phyloP scores from a whole-genome alignment of 225 moss, liverwort and hornwort species.

The Antitrichia curtipendula region DNA sequence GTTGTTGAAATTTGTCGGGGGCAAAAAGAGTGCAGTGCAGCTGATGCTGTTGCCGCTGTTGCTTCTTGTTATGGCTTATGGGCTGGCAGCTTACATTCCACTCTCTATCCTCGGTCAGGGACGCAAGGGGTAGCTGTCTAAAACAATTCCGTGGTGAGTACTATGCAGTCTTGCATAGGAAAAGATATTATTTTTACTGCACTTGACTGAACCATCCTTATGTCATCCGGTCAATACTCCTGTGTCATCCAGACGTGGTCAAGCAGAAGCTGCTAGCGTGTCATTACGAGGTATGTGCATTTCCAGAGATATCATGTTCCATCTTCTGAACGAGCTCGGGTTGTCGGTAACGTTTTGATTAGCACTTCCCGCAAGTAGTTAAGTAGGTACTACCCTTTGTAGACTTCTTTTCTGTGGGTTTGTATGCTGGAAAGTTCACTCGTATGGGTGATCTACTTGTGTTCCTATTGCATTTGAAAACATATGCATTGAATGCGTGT shows the following conservation, averaged over 20 bases:
- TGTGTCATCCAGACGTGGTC: conserved; percentile 1
- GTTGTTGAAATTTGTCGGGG: conserved; percentile 30
- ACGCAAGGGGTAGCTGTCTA: conserved; percentile 33
- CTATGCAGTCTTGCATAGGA: conserved; percentile 5
- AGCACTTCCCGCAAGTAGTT: background rate
- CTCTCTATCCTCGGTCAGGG: conserved; percentile 21
- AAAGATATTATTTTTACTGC: conserved; percentile 19
- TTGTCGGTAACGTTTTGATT: background rate
- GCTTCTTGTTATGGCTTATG: conserved; percentile 26
- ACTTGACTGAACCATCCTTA: background rate
- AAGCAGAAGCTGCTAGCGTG: conserved; percentile 8
- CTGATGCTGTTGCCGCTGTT: conserved; percentile 32
- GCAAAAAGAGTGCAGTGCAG: conserved; percentile 25
- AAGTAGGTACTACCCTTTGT: background rate
- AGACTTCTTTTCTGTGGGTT: background rate
- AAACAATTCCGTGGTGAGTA: conserved; percentile 15
- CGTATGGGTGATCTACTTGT: background rate
- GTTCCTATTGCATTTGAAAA: background rate
- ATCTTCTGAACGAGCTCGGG: background rate
- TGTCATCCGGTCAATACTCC: background rate
- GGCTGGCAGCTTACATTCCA: conserved; percentile 18
- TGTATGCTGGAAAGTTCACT: background rate
- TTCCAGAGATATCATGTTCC: background rate
- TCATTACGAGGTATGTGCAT: conserved; percentile 15
- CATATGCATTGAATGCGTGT: background rate